Evolutionary conservation across 2,329 filamentous ascomycete genomes (phyloP).

Genomic region (Akanthomyces lecanii): DNA sequence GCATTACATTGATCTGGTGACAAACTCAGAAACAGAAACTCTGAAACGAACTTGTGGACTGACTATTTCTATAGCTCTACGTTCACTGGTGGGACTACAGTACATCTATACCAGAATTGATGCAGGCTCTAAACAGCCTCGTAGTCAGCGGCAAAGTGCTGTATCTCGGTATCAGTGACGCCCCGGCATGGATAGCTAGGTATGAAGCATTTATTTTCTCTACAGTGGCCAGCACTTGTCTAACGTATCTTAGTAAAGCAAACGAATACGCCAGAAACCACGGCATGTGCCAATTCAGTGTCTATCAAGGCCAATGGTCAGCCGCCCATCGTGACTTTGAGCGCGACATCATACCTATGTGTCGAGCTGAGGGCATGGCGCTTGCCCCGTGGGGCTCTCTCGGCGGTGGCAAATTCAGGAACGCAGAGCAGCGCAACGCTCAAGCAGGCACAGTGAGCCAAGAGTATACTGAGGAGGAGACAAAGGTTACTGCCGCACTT

Average conservation of each 20-base stretch:
- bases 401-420: constrained; percentile 45
- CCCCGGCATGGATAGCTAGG: constrained; percentile 64
- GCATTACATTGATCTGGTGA: constrained; percentile 62
- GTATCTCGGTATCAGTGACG: constrained; percentile 65
- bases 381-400: constrained; percentile 56
- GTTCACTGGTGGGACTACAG: constrained; percentile 66
- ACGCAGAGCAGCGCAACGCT: constrained; percentile 31
- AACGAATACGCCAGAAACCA: constrained; percentile 67
- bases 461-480: constrained; percentile 48
- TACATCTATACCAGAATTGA: constrained; percentile 49
- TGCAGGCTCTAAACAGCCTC: constrained; percentile 62
- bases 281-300: constrained; percentile 63
- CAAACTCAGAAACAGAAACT: constrained; percentile 10
- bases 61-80: constrained; percentile 53
- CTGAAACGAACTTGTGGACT: neutral
- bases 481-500: constrained; percentile 42
- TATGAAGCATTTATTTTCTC: constrained; percentile 18
- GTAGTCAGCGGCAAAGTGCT: constrained; percentile 57
- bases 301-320: constrained; percentile 43
- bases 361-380: constrained; percentile 43
- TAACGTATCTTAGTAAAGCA: constrained; percentile 42
- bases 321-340: constrained; percentile 38
- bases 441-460: constrained; percentile 33
- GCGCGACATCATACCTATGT: constrained; percentile 43
- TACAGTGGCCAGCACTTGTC: constrained; percentile 14